Percentiles rank a stretch among this genome's conserved stretches.
Evolutionary conservation across 2,329 filamentous ascomycete species (phyloP).

Genomic region (Epichloe uncinata): DNA sequence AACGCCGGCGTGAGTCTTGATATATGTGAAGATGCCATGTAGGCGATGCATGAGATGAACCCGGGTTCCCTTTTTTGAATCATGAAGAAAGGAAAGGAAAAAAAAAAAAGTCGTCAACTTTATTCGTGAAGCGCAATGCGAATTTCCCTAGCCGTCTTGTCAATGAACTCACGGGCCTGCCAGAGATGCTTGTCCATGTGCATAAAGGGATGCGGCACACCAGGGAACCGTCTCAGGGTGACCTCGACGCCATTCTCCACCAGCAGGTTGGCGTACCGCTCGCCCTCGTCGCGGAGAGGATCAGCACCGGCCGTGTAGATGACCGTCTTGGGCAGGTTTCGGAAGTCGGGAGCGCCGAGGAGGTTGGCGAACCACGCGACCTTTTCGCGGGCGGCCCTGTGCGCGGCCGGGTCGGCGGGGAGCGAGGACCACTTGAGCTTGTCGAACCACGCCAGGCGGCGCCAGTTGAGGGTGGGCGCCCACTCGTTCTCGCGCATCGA

Average conservation of each 20-base stretch:
- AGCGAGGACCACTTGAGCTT: neutral
- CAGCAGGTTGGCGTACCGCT: conserved; percentile 30
- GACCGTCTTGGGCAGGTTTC: conserved; percentile 22
- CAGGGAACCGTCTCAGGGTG: conserved; percentile 29
- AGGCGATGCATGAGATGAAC: too few relatives aligned
- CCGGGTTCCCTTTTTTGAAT: too few relatives aligned
- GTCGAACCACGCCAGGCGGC: too few relatives aligned
- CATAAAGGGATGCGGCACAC: conserved; percentile 36
- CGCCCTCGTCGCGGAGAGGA: conserved; percentile 34
- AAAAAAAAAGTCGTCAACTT: neutral
- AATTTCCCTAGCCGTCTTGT: conserved; percentile 19
- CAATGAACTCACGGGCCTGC: conserved; percentile 23
- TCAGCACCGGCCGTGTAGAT: conserved; percentile 31
- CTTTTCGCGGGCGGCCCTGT: conserved; percentile 7
- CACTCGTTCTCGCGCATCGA: too few relatives aligned
- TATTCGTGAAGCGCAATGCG: conserved; percentile 14
- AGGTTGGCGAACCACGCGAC: conserved; percentile 19
- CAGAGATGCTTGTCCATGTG: conserved; percentile 29
- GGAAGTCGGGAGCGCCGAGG: conserved; percentile 21
- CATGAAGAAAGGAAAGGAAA: too few relatives aligned
- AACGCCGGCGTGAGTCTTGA: too few relatives aligned
- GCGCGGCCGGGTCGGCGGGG: conserved; percentile 6
- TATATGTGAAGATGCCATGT: too few relatives aligned
- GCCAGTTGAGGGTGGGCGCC: too few relatives aligned
- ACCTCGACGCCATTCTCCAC: conserved; percentile 31